These are phyloP conservation scores for Astragalus membranaceus DNA, from an alignment of 306 rosid species.

Conservation along the genomic window DNA sequence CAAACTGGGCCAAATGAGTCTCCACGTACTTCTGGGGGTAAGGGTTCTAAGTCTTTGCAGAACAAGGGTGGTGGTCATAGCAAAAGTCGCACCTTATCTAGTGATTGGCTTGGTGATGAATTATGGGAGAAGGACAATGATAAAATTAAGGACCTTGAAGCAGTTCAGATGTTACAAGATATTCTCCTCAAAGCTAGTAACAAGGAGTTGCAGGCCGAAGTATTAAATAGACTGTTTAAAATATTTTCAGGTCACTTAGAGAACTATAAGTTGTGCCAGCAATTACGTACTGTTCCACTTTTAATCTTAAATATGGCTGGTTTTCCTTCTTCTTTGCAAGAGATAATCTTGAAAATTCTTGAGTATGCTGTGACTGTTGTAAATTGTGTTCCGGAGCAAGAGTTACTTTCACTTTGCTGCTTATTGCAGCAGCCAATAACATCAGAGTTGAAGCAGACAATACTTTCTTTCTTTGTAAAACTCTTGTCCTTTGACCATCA, in stretches of 20 bases:
- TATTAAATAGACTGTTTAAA: slow-evolving; percentile 89
- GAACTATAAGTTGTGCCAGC: slow-evolving; percentile 90
- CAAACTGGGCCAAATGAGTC: slow-evolving; percentile 82
- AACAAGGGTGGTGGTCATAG: slow-evolving; percentile 54
- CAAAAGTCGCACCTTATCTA: slow-evolving; percentile 66
- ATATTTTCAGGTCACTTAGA: slow-evolving; percentile 94
- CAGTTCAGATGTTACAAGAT: slow-evolving; percentile 98
- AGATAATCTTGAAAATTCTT: slow-evolving; percentile 89
- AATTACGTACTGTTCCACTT: slow-evolving; percentile 93
- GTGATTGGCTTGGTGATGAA: slow-evolving; percentile 73
- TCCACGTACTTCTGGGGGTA: slow-evolving; percentile 45
- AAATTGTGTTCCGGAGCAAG: slow-evolving; percentile 98
- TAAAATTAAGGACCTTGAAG: slow-evolving; percentile 97
- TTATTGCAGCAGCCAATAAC: slow-evolving; percentile 93
- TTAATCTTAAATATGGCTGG: slow-evolving; percentile 91
- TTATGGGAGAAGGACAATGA: slow-evolving; percentile 81
- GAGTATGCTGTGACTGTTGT: slow-evolving; percentile 99
- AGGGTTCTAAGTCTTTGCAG: slow-evolving; percentile 63
- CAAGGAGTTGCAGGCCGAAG: slow-evolving; percentile 91
- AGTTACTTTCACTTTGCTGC: slow-evolving; percentile 97
- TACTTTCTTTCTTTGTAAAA: slow-evolving; percentile 89
- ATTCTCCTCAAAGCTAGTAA: slow-evolving; percentile 84
- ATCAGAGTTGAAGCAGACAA: slow-evolving; percentile 76
- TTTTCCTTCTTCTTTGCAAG: slow-evolving; percentile 81
- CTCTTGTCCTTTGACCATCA: slow-evolving; percentile 97